Percentiles rank a stretch among this genome's conserved stretches.
phyloP scores from a whole-genome alignment of 345 rosid genomes.

The Pistacia atlantica region DNA sequence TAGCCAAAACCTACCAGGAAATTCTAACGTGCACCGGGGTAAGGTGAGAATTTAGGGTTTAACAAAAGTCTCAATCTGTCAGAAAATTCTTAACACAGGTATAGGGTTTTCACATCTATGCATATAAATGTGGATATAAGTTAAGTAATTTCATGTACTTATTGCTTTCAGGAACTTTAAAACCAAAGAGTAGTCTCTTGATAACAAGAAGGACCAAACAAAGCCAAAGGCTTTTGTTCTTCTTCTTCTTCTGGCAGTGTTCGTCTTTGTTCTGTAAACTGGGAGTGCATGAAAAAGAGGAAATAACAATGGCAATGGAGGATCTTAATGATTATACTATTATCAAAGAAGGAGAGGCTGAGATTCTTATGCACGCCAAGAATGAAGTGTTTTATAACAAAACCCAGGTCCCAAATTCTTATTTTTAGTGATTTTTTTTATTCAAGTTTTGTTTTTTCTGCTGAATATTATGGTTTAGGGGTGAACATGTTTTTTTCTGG shows the following conservation, averaged over 20 bases:
- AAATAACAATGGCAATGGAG: slow-evolving; percentile 38
- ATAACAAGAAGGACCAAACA: background rate
- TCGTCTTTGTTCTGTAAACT: background rate
- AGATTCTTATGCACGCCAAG: slow-evolving; percentile 90
- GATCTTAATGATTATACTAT: slow-evolving; percentile 73
- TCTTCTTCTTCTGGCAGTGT: background rate
- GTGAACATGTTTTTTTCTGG: background rate
- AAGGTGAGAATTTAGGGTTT: slow-evolving; percentile 28
- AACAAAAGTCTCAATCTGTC: slow-evolving; percentile 9
- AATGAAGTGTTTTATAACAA: slow-evolving; percentile 95
- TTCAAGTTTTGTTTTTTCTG: slow-evolving; percentile 9
- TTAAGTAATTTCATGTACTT: background rate
- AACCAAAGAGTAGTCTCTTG: background rate
- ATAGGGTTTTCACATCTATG: background rate
- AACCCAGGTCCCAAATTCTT: slow-evolving; percentile 62
- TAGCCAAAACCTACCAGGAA: background rate
- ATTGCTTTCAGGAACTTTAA: slow-evolving; percentile 15
- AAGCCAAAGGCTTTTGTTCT: background rate
- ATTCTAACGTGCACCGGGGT: slow-evolving; percentile 23
- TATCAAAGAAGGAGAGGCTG: slow-evolving; percentile 94
- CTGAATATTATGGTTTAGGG: slow-evolving; percentile 4
- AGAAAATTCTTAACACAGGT: background rate
- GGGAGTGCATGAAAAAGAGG: slow-evolving; percentile 24
- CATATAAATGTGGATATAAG: background rate
- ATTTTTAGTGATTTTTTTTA: slow-evolving; percentile 5